Evolutionary conservation across 441 rosid genomes (phyloP), one percentile per base, ranked within the genome.

Genomic region (Euphorbia celastroides): DNA sequence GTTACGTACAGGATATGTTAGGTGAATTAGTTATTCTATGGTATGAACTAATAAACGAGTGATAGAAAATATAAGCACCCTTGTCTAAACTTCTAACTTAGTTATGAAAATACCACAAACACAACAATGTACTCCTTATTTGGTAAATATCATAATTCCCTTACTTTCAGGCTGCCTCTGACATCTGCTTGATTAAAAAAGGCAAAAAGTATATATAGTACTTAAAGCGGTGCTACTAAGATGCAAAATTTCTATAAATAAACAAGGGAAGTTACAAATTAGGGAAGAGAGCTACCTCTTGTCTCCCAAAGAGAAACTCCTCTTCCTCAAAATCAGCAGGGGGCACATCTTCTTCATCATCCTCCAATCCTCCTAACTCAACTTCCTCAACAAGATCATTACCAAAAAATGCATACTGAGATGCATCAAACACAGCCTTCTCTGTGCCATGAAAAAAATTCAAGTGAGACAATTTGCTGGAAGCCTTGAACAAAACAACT

Each of bases 361-460:
- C 99, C 27, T 92, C 98, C 68, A 95, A 78, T 52, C 99, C 99
- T 31, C 96, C 99, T 57, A 93, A 76, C 81, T 93, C 99, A 72
- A 93, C 88, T 80, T 89, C 98, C 82, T 89, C 93, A 2, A 86
- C 83, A 57, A 74, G 89, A 74, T 93, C 90, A 41, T 85, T 78
- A 70, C 98, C 98, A 64, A 93, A 93, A 72, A 93, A 93, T 22
- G 95, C 98, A 80, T 93, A 93, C 70, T 93, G 97, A 5, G 98
- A 91, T 65, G 99, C 96, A 77, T 93, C 99, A 76, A 91, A 93
- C 72, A 86, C 79, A 27, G 95, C 54, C 68, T 2, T 70, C 64
- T 71, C 94, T 83, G 84, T 81, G 72, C 54, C 68, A 68, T 42
- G 31, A 28, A 73, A 70, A n/a, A 26, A 59, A 59, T 32, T 65